Evolutionary conservation across 192 early-diverging fungal species (phyloP), one percentile per base, ranked within the genome.

Genomic region (Backusella liffmaniae): DNA sequence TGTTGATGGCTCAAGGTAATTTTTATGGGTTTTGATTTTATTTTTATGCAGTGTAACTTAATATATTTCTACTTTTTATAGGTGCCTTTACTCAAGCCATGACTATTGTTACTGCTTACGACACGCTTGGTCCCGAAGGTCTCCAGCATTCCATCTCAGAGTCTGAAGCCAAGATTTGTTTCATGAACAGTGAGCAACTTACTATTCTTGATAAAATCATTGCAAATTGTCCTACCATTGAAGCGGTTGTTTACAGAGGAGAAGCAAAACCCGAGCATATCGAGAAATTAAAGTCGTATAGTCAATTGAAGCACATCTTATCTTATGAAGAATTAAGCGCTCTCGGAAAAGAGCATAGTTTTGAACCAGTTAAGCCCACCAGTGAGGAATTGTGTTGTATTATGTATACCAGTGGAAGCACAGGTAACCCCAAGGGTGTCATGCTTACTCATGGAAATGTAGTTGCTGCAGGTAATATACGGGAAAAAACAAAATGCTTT

Each of bases 101-200:
- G 66, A 87, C 90, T 62, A 91, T 97, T 72, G 91, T 94, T n/a
- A 97, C 96, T 23, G 93, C 96, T 30, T 93, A 93, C 77, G 92
- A 92, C 66, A 95, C 95, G 18, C 88, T 97, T 67, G 96, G 95
- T 44, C 91, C 90, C 56, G 91, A 91, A 23, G 93, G 93, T 13
- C 88, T 97, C 36, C 65, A 72, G 5, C 72, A 78, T 76, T 92
- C 95, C 15, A 90, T 96, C 75, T 90, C 92, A 76, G 92, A 96
- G 80, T 79, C 90, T 29, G 91, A 92, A 74, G 86, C 92, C 42
- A 72, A 66, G 3, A 81, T 86, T n/a, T 82, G 91, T 71, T 93
- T 94, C 75, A 92, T 93, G 73, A 91, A 94, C 73, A 88, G 88
- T 12, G 91, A 93, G 56, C 87, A 93, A 35, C 83, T 96, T 39